Evolutionary conservation across 805 yeast species (phyloP).

Genomic region (Pichia californica): DNA sequence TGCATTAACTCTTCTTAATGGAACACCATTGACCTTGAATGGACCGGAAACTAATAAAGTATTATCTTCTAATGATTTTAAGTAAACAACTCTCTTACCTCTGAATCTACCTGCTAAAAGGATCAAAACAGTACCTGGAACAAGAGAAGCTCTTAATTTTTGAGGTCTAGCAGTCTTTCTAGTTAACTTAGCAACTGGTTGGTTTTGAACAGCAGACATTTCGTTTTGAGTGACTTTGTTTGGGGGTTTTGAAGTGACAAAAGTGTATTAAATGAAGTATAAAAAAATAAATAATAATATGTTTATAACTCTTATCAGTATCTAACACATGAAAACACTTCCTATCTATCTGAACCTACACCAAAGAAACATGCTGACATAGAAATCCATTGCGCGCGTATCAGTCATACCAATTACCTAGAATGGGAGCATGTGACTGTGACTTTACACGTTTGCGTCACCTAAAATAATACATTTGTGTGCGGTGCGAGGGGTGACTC

Average conservation of each 20-base stretch:
- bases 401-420: background rate
- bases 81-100: conserved; percentile 99
- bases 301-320: too few relatives aligned
- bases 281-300: too few relatives aligned
- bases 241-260: background rate
- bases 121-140: conserved; percentile 51
- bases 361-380: background rate
- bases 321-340: too few relatives aligned
- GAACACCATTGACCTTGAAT: conserved; percentile 99
- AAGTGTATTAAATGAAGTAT: background rate
- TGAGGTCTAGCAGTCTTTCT: conserved; percentile 93
- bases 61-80: conserved; percentile 96
- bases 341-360: too few relatives aligned
- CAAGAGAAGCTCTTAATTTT: conserved; percentile 74
- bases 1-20: conserved; percentile 98
- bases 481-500: conserved; percentile 10
- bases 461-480: too few relatives aligned
- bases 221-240: conserved; percentile 4
- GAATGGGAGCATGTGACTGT: too few relatives aligned
- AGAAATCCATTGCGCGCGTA: too few relatives aligned
- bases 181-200: conserved; percentile 78
- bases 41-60: conserved; percentile 97
- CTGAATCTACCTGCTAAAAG: conserved; percentile 99
- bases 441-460: too few relatives aligned
- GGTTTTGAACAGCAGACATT: conserved; percentile 62